Evolutionary conservation across 495 filamentous ascomycete genomes (phyloP), one percentile per base, ranked within the genome.

Genomic region (Trypethelium eluteriae): DNA sequence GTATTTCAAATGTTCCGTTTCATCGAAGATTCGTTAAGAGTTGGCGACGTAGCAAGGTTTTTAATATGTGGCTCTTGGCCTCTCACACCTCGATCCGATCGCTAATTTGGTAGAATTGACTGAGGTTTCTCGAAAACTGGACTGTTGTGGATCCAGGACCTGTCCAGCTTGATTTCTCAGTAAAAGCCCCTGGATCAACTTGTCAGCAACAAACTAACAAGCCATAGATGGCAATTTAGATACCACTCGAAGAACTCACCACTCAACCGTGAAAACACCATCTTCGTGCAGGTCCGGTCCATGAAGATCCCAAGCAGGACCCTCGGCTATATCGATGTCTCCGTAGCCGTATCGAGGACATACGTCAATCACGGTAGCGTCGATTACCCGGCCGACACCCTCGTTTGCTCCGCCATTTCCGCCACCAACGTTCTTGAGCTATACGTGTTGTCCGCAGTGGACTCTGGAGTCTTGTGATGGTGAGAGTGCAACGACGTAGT

Each of bases 371-470:
- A 53, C 49, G 49, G 25, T 18, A 53, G 49, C 49, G 16, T 53
- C 49, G n/a, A 53, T 53, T 12, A 18, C 25, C 49, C 16, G 14
- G 7, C 49, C 2, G 16, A 53, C 49, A 18, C 49, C 49, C 5
- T 18, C 10, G 49, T 53, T 53, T 5, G 49, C 49, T 11, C 49
- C 49, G 25, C 12, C 49, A 18, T 18, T 2, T 53, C 49, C 49
- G 14, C 49, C 49, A 5, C 49, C 49, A 53, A 53, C 49, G 16
- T 53, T 18, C n/a, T 53, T 53, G 16, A 53, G 7, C 49, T 2
- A 53, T 18, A 53, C 7, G 49, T 53, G 49, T 18, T 53, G 49
- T 53, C 49, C 49, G 49, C 49, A 53, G 49, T 53, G 49, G 16
- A 0, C 7, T 53, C 25, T 53, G 7, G 49, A 18, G 16, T 53